A percentile compares a stretch with the other conserved stretches of the same genome.
These are phyloP conservation scores for Colletotrichum musicola DNA, from an alignment of 2,329 filamentous ascomycete species.

Conservation along the genomic window DNA sequence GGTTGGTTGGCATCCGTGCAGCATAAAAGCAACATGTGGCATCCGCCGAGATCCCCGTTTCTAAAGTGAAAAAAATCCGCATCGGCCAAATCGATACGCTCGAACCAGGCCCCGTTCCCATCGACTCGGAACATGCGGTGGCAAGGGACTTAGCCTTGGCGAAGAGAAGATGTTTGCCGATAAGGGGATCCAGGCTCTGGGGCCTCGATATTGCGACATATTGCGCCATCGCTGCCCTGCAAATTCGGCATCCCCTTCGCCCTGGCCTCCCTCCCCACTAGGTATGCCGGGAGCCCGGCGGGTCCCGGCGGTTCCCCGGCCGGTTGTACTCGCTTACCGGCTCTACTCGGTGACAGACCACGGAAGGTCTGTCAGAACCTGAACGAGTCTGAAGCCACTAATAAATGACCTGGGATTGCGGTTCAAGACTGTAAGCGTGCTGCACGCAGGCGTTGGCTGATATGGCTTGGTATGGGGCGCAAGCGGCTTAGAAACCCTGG, in stretches of 20 bases:
- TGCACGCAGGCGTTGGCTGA: neutral
- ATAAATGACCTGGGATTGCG: neutral
- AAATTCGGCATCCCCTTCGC: conserved; percentile 23
- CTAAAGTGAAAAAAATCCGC: neutral
- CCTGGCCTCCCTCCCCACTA: neutral
- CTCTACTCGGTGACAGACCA: no score
- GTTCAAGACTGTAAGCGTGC: conserved; percentile 1
- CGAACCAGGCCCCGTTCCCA: neutral
- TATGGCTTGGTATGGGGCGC: no score
- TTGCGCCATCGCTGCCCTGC: conserved; percentile 32
- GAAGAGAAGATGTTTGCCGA: conserved; percentile 10
- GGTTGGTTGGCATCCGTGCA: neutral
- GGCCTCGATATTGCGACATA: conserved; percentile 31
- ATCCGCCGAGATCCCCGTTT: conserved; percentile 9
- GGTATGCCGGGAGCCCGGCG: conserved; percentile 9
- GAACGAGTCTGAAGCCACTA: neutral
- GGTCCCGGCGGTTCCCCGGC: conserved; percentile 8
- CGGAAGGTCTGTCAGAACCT: neutral
- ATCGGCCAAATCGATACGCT: conserved; percentile 19
- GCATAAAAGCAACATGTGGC: neutral
- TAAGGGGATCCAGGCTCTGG: conserved; percentile 28
- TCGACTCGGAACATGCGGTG: neutral
- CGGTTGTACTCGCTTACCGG: neutral
- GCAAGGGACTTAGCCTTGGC: neutral
- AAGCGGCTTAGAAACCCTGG: neutral